phyloP scores from a whole-genome alignment of 495 filamentous ascomycete genomes.

The Xylaria cubensis region DNA sequence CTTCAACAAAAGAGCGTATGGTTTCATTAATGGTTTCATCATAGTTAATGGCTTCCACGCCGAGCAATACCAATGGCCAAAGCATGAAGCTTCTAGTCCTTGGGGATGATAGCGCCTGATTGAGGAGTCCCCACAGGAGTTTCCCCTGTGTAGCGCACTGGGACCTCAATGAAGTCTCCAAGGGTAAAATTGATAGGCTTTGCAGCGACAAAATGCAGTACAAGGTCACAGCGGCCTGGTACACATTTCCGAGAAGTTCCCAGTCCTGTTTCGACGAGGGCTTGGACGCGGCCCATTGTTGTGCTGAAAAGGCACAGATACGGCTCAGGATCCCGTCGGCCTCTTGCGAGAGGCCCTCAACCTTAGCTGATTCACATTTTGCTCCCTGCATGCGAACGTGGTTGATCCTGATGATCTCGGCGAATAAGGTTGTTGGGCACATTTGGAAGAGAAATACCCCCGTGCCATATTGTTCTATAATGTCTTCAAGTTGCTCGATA shows the following conservation, averaged over 20 bases:
- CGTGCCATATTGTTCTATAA: background rate
- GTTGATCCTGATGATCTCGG: slow-evolving; percentile 39
- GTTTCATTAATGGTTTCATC: slow-evolving; percentile 15
- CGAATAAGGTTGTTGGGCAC: slow-evolving; percentile 32
- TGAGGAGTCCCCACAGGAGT: background rate
- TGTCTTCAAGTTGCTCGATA: slow-evolving; percentile 4
- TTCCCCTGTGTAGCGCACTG: background rate
- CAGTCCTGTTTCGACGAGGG: slow-evolving; percentile 34
- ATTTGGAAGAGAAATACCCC: slow-evolving; percentile 32
- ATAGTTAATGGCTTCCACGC: slow-evolving; percentile 39
- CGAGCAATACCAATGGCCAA: slow-evolving; percentile 46
- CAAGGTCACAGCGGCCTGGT: slow-evolving; percentile 39
- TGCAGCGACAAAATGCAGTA: slow-evolving; percentile 42
- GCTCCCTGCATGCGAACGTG: slow-evolving; percentile 33
- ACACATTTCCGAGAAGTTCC: slow-evolving; percentile 36
- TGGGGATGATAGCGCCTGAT: slow-evolving; percentile 27
- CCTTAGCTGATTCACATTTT: background rate
- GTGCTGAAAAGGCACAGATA: slow-evolving; percentile 21
- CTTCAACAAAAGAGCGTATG: slow-evolving; percentile 21
- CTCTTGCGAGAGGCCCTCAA: background rate
- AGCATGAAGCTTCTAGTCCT: slow-evolving; percentile 36
- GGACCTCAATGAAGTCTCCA: background rate
- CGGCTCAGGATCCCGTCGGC: background rate
- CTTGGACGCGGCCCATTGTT: slow-evolving; percentile 39
- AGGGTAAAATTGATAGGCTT: background rate